Evolutionary conservation across 2,329 filamentous ascomycete genomes (phyloP).

Genomic region (Botryotinia calthae): DNA sequence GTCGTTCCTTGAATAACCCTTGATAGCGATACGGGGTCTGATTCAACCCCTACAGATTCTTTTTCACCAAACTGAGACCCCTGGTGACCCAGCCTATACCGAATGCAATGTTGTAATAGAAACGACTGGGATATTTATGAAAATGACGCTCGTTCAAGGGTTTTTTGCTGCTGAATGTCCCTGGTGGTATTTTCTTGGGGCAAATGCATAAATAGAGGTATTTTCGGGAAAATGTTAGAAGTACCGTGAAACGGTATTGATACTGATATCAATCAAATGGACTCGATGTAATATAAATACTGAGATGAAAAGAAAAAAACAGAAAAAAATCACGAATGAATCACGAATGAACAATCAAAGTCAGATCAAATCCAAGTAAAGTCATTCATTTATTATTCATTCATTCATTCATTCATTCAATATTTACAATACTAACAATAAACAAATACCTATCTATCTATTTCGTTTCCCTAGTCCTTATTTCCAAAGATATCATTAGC

Average conservation of each 20-base stretch:
- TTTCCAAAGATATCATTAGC: background rate
- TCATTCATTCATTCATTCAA: background rate
- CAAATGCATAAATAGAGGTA: background rate
- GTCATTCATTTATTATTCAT: background rate
- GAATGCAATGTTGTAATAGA: background rate
- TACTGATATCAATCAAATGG: background rate
- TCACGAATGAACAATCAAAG: background rate
- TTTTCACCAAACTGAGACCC: background rate
- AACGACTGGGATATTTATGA: background rate
- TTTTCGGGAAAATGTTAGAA: background rate
- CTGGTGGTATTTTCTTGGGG: background rate
- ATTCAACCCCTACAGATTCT: background rate
- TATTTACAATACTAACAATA: background rate
- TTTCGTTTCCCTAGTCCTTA: background rate
- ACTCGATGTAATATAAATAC: background rate
- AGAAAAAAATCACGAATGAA: background rate
- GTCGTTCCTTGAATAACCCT: constrained; percentile 10
- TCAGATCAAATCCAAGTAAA: background rate
- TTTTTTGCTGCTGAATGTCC: background rate
- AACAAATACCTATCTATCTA: background rate
- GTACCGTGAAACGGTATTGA: background rate
- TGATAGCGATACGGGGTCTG: constrained; percentile 12
- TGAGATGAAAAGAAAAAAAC: background rate
- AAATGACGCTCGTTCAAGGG: background rate
- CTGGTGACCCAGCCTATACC: background rate